These are phyloP conservation scores for Phytophthora agathidicida DNA, from an alignment of 352 stramenopile genomes.

Conservation along the genomic window DNA sequence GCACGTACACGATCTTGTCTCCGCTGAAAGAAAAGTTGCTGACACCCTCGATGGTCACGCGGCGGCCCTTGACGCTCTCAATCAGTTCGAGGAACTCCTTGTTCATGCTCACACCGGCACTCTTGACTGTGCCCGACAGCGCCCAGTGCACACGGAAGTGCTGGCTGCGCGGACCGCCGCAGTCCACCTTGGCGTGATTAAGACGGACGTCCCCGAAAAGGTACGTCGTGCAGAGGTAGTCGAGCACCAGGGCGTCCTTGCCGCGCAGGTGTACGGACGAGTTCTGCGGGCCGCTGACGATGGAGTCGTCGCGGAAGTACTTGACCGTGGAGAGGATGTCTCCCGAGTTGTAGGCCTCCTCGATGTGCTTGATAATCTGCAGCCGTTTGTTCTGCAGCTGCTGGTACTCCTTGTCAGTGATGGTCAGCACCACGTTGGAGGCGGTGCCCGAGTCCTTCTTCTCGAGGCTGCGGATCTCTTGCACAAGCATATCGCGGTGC, in stretches of 20 bases:
- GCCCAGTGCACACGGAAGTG: slow-evolving; percentile 89
- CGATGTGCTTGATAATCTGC: slow-evolving; percentile 82
- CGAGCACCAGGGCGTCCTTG: slow-evolving; percentile 85
- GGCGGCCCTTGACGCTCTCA: slow-evolving; percentile 78
- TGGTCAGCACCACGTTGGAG: slow-evolving; percentile 58
- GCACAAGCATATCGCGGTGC: slow-evolving; percentile 86
- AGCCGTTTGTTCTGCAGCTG: slow-evolving; percentile 76
- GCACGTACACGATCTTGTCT: slow-evolving; percentile 90
- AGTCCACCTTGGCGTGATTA: slow-evolving; percentile 85
- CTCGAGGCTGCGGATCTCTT: slow-evolving; percentile 85
- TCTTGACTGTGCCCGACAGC: slow-evolving; percentile 78
- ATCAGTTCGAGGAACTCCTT: slow-evolving; percentile 90
- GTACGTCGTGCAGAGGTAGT: slow-evolving; percentile 88
- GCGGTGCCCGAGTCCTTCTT: slow-evolving; percentile 69
- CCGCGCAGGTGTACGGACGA: slow-evolving; percentile 82
- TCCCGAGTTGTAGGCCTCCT: slow-evolving; percentile 81
- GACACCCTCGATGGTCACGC: slow-evolving; percentile 84
- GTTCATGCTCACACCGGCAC: slow-evolving; percentile 84
- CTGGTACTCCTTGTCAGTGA: slow-evolving; percentile 83
- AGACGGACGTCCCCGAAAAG: slow-evolving; percentile 79
- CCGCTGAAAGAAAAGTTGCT: slow-evolving; percentile 90
- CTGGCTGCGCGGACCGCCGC: slow-evolving; percentile 79
- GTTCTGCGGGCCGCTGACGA: slow-evolving; percentile 87
- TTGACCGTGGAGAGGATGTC: slow-evolving; percentile 80
- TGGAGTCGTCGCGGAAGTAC: slow-evolving; percentile 89